Evolutionary conservation across 2,329 filamentous ascomycete genomes (phyloP).

Genomic region (Gremmenia infestans): DNA sequence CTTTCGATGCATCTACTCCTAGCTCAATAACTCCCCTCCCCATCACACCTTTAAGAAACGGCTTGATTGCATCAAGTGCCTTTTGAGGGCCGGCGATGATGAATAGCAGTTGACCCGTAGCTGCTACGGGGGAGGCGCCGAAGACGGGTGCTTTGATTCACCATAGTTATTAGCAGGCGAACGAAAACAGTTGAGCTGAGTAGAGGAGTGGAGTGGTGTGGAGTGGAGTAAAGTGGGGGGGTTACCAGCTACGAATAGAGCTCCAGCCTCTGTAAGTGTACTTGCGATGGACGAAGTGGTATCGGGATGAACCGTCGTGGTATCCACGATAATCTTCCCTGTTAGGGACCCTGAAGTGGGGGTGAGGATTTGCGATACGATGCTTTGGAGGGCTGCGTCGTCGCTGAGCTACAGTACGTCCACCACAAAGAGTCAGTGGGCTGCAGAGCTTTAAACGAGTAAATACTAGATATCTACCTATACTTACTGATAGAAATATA

Average conservation of each 20-base stretch:
- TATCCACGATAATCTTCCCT: conserved; percentile 31
- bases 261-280: conserved; percentile 32
- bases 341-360: conserved; percentile 16
- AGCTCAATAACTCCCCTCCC: conserved; percentile 37
- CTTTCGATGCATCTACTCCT: conserved; percentile 37
- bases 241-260: conserved; percentile 34
- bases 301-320: conserved; percentile 31
- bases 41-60: conserved; percentile 40
- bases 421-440: not conserved
- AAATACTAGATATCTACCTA: not conserved
- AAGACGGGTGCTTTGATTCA: conserved; percentile 40
- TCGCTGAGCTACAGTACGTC: conserved; percentile 31
- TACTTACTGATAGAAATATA: conserved; percentile 25
- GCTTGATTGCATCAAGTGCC: conserved; percentile 34
- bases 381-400: conserved; percentile 34
- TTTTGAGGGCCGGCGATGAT: conserved; percentile 36
- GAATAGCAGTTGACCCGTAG: conserved; percentile 40
- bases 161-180: conserved; percentile 21
- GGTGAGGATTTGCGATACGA: conserved; percentile 20
- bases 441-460: not conserved
- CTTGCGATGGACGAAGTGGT: conserved; percentile 31
- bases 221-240: too few relatives aligned
- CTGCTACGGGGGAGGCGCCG: conserved; percentile 39
- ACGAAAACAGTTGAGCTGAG: too few relatives aligned
- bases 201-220: too few relatives aligned